These are phyloP conservation scores for Microdochium nivale DNA, from an alignment of 2,329 filamentous ascomycete genomes.

Conservation along the genomic window DNA sequence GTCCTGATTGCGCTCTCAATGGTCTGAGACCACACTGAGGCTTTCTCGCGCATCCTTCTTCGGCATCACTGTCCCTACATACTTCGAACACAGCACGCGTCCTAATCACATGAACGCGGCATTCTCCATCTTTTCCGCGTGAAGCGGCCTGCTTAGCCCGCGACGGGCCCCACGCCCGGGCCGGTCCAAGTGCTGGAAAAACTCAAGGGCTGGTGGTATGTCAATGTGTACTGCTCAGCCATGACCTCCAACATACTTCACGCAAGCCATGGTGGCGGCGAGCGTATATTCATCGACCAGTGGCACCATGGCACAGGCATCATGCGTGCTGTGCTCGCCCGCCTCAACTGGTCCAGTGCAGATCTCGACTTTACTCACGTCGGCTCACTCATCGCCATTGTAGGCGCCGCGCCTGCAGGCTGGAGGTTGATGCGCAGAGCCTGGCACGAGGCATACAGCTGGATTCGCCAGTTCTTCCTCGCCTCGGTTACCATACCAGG, in stretches of 20 bases:
- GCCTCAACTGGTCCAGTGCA: background rate
- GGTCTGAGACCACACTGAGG: background rate
- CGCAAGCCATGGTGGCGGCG: background rate
- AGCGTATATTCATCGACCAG: conserved; percentile 15
- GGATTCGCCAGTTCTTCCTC: conserved; percentile 31
- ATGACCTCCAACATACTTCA: background rate
- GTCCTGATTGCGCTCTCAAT: background rate
- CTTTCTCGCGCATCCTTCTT: background rate
- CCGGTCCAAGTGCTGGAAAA: background rate
- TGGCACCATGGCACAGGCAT: conserved; percentile 23
- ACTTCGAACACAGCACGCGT: background rate
- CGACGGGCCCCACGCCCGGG: background rate
- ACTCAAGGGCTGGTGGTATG: background rate
- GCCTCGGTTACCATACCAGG: conserved; percentile 33
- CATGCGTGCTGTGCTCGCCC: conserved; percentile 9
- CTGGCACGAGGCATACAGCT: conserved; percentile 29
- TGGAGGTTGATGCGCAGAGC: conserved; percentile 26
- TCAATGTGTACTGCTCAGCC: background rate
- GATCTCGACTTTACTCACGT: conserved; percentile 33
- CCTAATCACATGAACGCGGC: background rate
- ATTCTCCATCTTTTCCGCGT: background rate
- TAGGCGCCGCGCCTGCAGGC: conserved; percentile 29
- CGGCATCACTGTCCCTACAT: background rate
- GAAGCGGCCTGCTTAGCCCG: background rate
- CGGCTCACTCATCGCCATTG: conserved; percentile 34